phyloP scores from a whole-genome alignment of 2,329 filamentous ascomycete genomes.

The Penicillium sp. region DNA sequence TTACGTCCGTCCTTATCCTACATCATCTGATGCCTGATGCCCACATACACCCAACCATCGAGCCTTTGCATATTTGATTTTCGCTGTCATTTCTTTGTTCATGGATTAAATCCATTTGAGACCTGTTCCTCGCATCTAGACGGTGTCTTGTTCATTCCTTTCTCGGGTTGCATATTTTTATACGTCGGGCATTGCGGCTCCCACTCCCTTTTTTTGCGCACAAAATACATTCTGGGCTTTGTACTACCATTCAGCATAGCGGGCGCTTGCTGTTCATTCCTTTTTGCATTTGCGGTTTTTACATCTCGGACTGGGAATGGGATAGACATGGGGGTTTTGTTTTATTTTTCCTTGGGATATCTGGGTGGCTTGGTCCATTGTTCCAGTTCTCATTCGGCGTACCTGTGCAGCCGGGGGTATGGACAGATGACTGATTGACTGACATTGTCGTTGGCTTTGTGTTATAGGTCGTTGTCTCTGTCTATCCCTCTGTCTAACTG shows the following conservation, averaged over 20 bases:
- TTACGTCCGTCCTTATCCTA: slow-evolving; percentile 35
- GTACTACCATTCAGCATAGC: slow-evolving; percentile 38
- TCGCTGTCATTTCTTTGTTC: neutral
- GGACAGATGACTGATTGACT: neutral
- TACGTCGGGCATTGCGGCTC: slow-evolving; percentile 30
- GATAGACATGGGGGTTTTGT: slow-evolving; percentile 26
- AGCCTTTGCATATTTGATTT: slow-evolving; percentile 17
- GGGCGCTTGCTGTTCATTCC: slow-evolving; percentile 39
- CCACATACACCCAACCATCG: slow-evolving; percentile 15
- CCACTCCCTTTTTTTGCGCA: slow-evolving; percentile 28
- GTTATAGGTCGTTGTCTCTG: neutral
- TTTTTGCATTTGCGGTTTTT: slow-evolving; percentile 36
- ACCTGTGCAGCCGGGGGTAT: neutral
- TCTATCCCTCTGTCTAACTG: neutral
- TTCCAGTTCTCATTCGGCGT: slow-evolving; percentile 3
- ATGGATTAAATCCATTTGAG: slow-evolving; percentile 7
- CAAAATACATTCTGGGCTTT: slow-evolving; percentile 26
- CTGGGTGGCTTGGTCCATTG: slow-evolving; percentile 4
- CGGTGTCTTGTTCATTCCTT: slow-evolving; percentile 36
- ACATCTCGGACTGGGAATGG: slow-evolving; percentile 17
- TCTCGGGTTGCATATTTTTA: slow-evolving; percentile 27
- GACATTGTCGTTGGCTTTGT: neutral
- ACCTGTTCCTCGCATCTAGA: slow-evolving; percentile 31
- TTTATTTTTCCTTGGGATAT: slow-evolving; percentile 14
- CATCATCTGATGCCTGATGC: slow-evolving; percentile 32